Conservation (phyloP, 2,329 filamentous ascomycete species). For the Iodosphaeria phyllophila region DNA sequence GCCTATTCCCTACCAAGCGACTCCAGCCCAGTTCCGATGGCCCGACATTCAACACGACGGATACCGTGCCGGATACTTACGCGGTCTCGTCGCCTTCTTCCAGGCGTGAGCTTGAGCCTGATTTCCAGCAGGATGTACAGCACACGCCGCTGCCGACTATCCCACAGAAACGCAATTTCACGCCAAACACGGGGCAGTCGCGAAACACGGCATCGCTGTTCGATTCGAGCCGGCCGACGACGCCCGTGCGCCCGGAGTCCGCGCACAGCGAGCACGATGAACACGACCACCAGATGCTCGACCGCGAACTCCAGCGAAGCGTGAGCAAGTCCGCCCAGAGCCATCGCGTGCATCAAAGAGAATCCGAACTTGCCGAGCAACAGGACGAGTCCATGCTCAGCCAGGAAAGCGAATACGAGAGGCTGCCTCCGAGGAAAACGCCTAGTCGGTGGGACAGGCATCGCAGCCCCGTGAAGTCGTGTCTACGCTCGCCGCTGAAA, state of each 20-base stretch:
- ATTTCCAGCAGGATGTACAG: too few relatives aligned
- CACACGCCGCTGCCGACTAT: slow-evolving; percentile 17
- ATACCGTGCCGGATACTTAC: slow-evolving; percentile 11
- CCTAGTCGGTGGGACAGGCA: slow-evolving; percentile 29
- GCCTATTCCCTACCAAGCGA: slow-evolving; percentile 14
- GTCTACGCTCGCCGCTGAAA: slow-evolving; percentile 36
- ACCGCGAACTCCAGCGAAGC: too few relatives aligned
- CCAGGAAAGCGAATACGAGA: slow-evolving; percentile 19
- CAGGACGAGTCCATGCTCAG: slow-evolving; percentile 15
- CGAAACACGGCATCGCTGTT: slow-evolving; percentile 18
- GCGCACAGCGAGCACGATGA: too few relatives aligned
- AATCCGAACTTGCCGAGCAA: slow-evolving; percentile 5
- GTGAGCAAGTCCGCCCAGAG: too few relatives aligned
- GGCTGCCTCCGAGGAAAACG: slow-evolving; percentile 20
- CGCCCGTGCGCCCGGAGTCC: too few relatives aligned
- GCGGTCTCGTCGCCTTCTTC: slow-evolving; percentile 12
- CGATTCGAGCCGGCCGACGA: slow-evolving; percentile 11
- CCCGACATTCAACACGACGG: slow-evolving; percentile 6
- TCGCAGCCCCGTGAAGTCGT: slow-evolving; percentile 37
- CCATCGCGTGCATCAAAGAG: too few relatives aligned
- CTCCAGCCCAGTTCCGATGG: slow-evolving; percentile 13
- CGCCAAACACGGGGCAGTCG: slow-evolving; percentile 19
- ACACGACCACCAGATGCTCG: too few relatives aligned
- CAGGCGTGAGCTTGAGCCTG: too few relatives aligned
- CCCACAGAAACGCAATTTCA: slow-evolving; percentile 29